Conservation (phyloP, 2,329 filamentous ascomycete species). For the Fusarium sp. region DNA sequence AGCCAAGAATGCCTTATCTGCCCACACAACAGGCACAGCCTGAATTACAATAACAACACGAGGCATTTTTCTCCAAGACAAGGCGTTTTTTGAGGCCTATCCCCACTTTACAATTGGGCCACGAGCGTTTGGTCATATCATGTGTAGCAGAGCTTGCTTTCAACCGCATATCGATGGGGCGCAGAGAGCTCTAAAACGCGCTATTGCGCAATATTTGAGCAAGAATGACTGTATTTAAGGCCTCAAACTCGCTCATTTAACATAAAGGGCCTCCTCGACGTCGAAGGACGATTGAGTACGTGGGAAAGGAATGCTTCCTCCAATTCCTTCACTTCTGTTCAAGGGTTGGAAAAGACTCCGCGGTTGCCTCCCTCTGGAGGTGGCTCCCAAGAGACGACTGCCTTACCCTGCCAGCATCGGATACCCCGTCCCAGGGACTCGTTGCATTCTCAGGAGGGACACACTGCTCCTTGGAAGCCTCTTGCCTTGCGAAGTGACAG, state of each 20-base stretch:
- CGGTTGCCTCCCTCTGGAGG: too few relatives aligned
- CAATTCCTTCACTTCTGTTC: too few relatives aligned
- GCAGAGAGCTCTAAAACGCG: rapidly evolving
- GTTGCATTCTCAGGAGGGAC: background rate
- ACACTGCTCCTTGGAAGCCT: rapidly evolving
- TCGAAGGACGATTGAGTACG: too few relatives aligned
- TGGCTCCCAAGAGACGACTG: rapidly evolving
- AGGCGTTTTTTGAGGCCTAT: background rate
- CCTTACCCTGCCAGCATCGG: rapidly evolving
- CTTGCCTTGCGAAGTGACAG: background rate
- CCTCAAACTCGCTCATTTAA: background rate
- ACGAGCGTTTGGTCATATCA: rapidly evolving
- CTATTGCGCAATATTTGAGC: rapidly evolving
- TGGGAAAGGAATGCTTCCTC: too few relatives aligned
- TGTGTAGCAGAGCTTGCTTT: background rate
- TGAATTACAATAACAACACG: background rate
- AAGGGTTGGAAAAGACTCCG: too few relatives aligned
- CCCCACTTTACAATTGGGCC: background rate
- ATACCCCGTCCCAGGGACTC: rapidly evolving
- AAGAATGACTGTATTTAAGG: background rate
- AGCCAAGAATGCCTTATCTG: background rate
- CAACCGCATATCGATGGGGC: background rate
- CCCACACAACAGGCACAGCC: background rate
- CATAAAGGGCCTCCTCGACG: background rate
- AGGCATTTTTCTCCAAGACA: background rate